Evolutionary conservation across 345 rosid species (phyloP), one percentile per base, ranked within the genome.

Genomic region (Aurinia saxatilis): DNA sequence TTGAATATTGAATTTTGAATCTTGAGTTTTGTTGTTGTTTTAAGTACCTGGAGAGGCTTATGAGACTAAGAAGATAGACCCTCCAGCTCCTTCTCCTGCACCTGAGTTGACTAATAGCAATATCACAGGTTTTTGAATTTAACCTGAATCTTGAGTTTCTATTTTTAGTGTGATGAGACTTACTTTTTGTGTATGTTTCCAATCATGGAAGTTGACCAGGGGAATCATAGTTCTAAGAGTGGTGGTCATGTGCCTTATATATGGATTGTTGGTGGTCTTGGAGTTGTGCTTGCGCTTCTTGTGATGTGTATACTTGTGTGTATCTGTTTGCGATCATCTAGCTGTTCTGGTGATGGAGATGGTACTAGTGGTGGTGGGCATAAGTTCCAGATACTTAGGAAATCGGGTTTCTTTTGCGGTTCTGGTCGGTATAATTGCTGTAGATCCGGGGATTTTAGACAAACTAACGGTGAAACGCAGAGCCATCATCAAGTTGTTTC

Each of bases 1-100:
- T n/a, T n/a, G n/a, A n/a, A n/a, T n/a, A 4, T 13, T 21, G 45
- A 7, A 52, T 40, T 7, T 13, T 33, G 23, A 46, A 10, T 40
- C 31, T 27, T 27, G 31, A 27, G 1, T 27, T 6, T 48, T 71
- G 51, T 33, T 70, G 36, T 67, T 72, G 42, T n/a, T n/a, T n/a
- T n/a, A 60, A 92, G 98, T 75, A 83, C 96, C 98, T 65, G 98
- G 98, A 41, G 89, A 74, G 71, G 86, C 93, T 39, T 86, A 83
- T 79, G 81, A 78, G 16, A 25, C 67, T 65, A 75, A 78, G 64
- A 78, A 68, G 27, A 73, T 23, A 6, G 59, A 50, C 50, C 68
- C 80, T 63, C 82, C 84, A 18, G 78, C 83, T 35, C 83, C 90
- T 62, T 74, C 80, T 47, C 85, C 90, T 66, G 75, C 81, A 33